Evolutionary conservation across 129 eudicot genomes (phyloP), one percentile per base, ranked within the genome.

Genomic region (Arctium lappa): DNA sequence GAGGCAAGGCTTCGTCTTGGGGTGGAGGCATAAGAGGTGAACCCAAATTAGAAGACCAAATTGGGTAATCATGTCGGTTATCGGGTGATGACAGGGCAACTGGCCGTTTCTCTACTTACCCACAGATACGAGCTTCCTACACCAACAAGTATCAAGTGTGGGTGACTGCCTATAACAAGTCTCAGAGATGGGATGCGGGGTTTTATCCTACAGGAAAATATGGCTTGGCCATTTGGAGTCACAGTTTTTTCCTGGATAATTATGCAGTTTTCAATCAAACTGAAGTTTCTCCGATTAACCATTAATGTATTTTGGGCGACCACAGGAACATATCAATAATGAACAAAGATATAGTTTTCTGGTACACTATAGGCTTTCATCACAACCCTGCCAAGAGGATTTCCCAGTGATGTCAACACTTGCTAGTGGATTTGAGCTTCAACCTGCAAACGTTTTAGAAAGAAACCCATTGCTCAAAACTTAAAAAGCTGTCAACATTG

Each of bases 111-210:
- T 2, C 60, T 92, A 38, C 66, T 94, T 91, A 78, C 77, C 97
- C 98, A 0, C 93, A 94, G 71, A 89, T 84, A 2, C 86, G 98
- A 1, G 94, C 97, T 73, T 68, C 98, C 34, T 94, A 90, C 63
- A 91, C 89, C 18, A 92, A 94, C 27, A 22, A 22, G 85, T 89
- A 94, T 80, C 94, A 94, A 82, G 78, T 92, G 73, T 92, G 96
- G 93, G 94, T 91, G 85, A 94, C 97, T 1, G 53, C 82, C 3
- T 94, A 89, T 94, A 89, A 94, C 73, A 88, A 76, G 86, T 85
- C 92, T 1, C 92, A 94, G 86, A 88, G 93, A 77, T 94, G 98
- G 96, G 98, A 97, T 77, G 98, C 89, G 62, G 98, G 98, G 7
- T 92, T 94, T 79, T 94, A 91, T 87, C 93, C 97, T 66, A 92